phyloP scores from a whole-genome alignment of 164 flowering plant species.

The Euptelea pleiosperma region DNA sequence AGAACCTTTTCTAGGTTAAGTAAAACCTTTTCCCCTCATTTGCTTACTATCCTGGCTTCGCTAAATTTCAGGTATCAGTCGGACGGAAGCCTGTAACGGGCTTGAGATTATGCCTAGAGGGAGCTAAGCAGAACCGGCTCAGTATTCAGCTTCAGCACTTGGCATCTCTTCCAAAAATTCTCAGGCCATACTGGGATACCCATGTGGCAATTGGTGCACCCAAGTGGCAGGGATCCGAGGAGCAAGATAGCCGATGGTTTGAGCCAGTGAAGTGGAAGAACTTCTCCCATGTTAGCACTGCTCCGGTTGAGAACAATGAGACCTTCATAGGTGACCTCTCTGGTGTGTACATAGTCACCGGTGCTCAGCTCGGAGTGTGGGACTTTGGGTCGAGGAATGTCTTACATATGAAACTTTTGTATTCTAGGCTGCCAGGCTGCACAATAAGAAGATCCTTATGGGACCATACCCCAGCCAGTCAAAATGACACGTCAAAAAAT shows the following conservation, averaged over 20 bases:
- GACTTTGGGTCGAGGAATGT: constrained; percentile 81
- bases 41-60: constrained; percentile 4
- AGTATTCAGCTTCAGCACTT: constrained; percentile 70
- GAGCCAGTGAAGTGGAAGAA: constrained; percentile 91
- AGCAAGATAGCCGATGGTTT: constrained; percentile 92
- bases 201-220: constrained; percentile 85
- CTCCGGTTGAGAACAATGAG: constrained; percentile 70
- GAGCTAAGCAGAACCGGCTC: constrained; percentile 68
- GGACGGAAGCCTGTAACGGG: constrained; percentile 91
- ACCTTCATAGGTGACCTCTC: constrained; percentile 53
- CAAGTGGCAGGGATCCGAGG: constrained; percentile 89
- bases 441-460: constrained; percentile 74
- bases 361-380: constrained; percentile 98
- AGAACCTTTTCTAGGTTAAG: too few relatives aligned
- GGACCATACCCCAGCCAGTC: constrained; percentile 54
- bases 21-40: neutral
- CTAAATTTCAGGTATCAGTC: constrained; percentile 60
- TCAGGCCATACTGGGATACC: constrained; percentile 76
- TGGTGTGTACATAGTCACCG: constrained; percentile 74
- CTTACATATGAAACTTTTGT: constrained; percentile 68
- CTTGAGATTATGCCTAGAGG: constrained; percentile 62
- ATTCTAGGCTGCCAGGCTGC: constrained; percentile 77
- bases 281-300: constrained; percentile 86
- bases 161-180: constrained; percentile 66
- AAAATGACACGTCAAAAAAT: constrained; percentile 31